Base-by-base conservation (phyloP, 768 basidiomycete species). In the Mrakia frigida region DNA sequence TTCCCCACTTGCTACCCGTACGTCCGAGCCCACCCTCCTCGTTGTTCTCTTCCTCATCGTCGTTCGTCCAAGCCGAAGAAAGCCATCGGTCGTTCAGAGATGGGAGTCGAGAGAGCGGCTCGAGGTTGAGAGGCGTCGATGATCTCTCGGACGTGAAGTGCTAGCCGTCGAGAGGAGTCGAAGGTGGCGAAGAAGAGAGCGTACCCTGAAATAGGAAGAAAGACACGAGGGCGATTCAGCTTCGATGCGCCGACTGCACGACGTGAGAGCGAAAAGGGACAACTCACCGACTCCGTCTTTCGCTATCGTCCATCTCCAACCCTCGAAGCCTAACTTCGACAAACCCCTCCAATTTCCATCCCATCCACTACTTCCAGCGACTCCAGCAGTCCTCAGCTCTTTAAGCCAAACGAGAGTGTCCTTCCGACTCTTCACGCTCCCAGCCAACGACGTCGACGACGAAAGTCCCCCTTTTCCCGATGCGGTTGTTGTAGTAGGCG, bases 121-220 rank as follows among this genome's bases (percentile, higher is more conserved):
- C 31, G 75, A 53, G 39, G 76, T 39, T 77, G 76, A 50, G 65
- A 46, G 4, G 70, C 43, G 18, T 71, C 70, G 65, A 77, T 41
- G 28, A 77, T 25, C 23, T 63, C 35, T 7, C 76, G 76, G 2
- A 77, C 71, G 41, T 73, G 76, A 14, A 77, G 63, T 0, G 76
- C 76, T 3, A 73, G 46, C 4, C 76, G 71, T 23, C 76, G 76
- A 16, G 76, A 77, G 33, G 76, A 68, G 46, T 77, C 76, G 33
- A 77, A 77, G 25, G 71, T 77, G 1, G 65, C 63, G 56, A 77
- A 77, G 65, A 77, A 77, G 65, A 77, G 46, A 14, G 63, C 76
- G 39, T 77, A 77, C 5, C 74, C 69, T 50, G 46, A 16, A 50
- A n/a, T 43, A 21, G 0, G 46, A 61, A 63, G 6, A 23, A 23